phyloP scores from a whole-genome alignment of 345 rosid genomes.

The Adansonia digitata region DNA sequence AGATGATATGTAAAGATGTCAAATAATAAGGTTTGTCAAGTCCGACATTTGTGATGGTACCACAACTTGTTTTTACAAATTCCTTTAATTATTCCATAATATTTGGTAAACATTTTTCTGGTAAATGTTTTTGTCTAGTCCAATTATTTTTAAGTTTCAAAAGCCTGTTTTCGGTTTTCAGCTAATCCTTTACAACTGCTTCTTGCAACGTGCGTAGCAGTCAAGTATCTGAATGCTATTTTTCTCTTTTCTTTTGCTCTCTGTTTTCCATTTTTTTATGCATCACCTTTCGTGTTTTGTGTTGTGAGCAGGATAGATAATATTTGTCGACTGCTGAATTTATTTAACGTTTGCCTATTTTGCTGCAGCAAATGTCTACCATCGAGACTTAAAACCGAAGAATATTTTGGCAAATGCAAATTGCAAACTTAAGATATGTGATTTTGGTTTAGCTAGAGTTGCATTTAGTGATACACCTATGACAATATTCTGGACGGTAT shows the following conservation, averaged over 20 bases:
- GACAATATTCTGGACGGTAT: constrained; percentile 93
- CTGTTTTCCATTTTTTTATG: not conserved
- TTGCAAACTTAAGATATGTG: constrained; percentile 93
- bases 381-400: constrained; percentile 93
- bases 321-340: not conserved
- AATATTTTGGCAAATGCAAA: constrained; percentile 97
- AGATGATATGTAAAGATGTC: not conserved
- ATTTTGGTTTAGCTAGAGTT: constrained; percentile 95
- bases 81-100: not conserved
- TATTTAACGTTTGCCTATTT: constrained; percentile 19
- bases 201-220: not conserved
- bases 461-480: constrained; percentile 91
- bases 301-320: not conserved
- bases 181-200: not conserved
- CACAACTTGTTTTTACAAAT: not conserved
- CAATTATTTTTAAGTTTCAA: not conserved
- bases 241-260: not conserved
- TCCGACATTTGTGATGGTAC: not conserved
- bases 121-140: not conserved
- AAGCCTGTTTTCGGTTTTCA: not conserved
- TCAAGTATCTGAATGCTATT: not conserved
- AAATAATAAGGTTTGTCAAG: not conserved
- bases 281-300: not conserved
- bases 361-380: constrained; percentile 90
- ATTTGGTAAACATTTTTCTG: not conserved